Conservation (phyloP, 2,329 filamentous ascomycete genomes). For the Aspergillus sp. region DNA sequence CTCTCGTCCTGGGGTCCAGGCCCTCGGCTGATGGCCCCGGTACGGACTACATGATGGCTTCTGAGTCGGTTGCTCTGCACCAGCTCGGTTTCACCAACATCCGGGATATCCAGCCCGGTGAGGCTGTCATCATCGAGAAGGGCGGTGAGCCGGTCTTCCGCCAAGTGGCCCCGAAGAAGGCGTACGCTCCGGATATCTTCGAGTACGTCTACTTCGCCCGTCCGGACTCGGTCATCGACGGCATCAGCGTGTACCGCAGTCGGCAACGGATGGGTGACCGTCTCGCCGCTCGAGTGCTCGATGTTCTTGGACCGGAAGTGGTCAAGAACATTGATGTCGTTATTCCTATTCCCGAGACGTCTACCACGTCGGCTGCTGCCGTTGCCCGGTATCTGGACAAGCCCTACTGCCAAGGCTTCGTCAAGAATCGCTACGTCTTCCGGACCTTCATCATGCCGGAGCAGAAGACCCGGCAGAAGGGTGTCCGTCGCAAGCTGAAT, state of each 20-base stretch:
- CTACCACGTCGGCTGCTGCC: constrained; percentile 74
- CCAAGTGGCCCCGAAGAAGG: constrained; percentile 67
- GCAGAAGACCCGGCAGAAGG: constrained; percentile 76
- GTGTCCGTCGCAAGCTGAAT: constrained; percentile 85
- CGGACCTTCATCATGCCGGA: constrained; percentile 85
- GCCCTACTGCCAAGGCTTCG: constrained; percentile 76
- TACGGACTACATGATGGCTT: constrained; percentile 87
- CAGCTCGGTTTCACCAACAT: constrained; percentile 79
- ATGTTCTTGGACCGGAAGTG: constrained; percentile 65
- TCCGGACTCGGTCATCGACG: constrained; percentile 79
- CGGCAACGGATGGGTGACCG: constrained; percentile 84
- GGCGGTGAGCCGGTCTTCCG: constrained; percentile 70
- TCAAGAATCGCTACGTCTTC: constrained; percentile 89
- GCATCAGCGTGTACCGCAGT: constrained; percentile 80
- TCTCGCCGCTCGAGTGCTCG: constrained; percentile 70
- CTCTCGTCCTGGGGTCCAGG: constrained; percentile 74
- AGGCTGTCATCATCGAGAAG: constrained; percentile 84
- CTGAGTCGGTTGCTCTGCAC: constrained; percentile 78
- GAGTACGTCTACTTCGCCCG: constrained; percentile 86
- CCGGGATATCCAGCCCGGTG: constrained; percentile 74
- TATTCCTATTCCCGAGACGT: constrained; percentile 81
- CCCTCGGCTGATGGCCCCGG: constrained; percentile 64
- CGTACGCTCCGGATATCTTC: constrained; percentile 82
- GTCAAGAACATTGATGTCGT: constrained; percentile 76
- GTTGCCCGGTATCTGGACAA: constrained; percentile 74